Conservation (phyloP, 192 early-diverging fungal genomes). For the Entrophospora sp. region DNA sequence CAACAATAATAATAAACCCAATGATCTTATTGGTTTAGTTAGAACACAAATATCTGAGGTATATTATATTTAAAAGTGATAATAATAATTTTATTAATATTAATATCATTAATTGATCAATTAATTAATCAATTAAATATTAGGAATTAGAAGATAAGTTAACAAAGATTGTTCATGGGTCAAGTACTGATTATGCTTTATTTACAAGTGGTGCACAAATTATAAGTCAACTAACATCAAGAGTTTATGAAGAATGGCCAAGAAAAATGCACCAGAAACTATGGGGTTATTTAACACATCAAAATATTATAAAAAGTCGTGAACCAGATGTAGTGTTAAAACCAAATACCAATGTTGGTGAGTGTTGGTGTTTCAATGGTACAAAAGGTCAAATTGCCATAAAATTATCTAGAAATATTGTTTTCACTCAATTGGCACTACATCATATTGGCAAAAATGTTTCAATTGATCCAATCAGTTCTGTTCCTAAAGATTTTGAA, state of each 20-base stretch:
- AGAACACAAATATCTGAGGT: conserved; percentile 4
- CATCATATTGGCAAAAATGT: neutral
- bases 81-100: neutral
- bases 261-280: neutral
- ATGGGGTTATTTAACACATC: neutral
- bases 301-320: neutral
- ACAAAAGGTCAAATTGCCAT: conserved; percentile 5
- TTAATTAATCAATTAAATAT: too few relatives aligned
- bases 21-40: neutral
- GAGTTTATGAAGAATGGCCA: neutral
- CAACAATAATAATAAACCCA: neutral
- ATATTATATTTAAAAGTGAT: neutral
- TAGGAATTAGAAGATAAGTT: neutral
- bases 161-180: neutral
- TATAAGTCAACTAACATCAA: conserved; percentile 6
- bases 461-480: conserved; percentile 4
- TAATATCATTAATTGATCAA: neutral
- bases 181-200: neutral
- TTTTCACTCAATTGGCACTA: neutral
- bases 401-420: neutral
- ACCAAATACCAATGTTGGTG: neutral
- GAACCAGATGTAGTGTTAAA: neutral
- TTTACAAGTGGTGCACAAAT: neutral
- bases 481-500: conserved; percentile 14
- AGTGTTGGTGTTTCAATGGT: conserved; percentile 16